Percentiles rank a stretch among this genome's conserved stretches.
Conservation (phyloP, 164 flowering plant species). For the Vitis vinifera region DNA sequence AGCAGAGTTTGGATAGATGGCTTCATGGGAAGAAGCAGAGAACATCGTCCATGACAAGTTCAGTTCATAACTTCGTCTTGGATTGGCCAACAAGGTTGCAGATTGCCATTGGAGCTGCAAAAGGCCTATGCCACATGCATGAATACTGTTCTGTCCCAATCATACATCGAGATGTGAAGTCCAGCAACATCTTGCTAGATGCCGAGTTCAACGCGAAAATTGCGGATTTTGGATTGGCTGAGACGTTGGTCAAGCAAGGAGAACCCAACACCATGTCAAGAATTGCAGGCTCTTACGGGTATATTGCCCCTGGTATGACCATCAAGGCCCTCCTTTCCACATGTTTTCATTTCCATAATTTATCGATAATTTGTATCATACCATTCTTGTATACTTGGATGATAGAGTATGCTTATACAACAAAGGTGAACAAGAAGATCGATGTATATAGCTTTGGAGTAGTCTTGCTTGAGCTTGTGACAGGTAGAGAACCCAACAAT, state of each 20-base stretch:
- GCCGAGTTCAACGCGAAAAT: constrained; percentile 60
- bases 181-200: constrained; percentile 84
- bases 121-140: constrained; percentile 78
- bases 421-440: constrained; percentile 67
- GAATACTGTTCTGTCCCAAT: constrained; percentile 68
- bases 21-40: constrained; percentile 49
- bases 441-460: constrained; percentile 94
- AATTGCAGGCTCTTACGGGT: constrained; percentile 84
- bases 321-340: no score
- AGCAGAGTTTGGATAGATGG: constrained; percentile 74
- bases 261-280: constrained; percentile 58
- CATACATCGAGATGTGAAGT: constrained; percentile 77
- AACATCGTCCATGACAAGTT: neutral
- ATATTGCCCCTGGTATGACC: constrained; percentile 80
- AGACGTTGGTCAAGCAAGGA: constrained; percentile 47
- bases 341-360: neutral
- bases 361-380: neutral
- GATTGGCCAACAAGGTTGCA: no score
- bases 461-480: constrained; percentile 73
- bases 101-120: no score
- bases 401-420: constrained; percentile 74
- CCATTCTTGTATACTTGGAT: neutral
- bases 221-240: constrained; percentile 90
- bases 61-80: no score
- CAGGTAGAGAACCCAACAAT: constrained; percentile 57